These are phyloP conservation scores for Neospora caninum DNA, from an alignment of 169 alveolate genomes.

Conservation along the genomic window DNA sequence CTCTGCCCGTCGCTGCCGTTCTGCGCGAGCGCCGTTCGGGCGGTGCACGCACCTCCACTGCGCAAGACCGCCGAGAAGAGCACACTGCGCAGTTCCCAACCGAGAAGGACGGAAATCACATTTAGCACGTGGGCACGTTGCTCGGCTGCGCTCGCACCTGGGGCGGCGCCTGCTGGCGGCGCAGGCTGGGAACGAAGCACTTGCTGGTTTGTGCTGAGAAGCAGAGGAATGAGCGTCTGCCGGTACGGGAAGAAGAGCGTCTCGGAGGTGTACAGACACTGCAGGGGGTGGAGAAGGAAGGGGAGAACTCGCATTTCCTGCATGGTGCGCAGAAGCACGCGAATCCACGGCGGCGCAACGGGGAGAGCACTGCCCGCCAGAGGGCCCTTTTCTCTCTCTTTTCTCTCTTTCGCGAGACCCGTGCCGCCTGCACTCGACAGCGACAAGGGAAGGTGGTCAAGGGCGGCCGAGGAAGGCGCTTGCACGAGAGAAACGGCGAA, in stretches of 20 bases:
- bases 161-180: not conserved
- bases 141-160: conserved; percentile 41
- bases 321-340: conserved; percentile 26
- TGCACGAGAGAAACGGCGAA: not conserved
- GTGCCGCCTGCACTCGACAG: not conserved
- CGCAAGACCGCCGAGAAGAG: not conserved
- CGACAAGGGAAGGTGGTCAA: not conserved
- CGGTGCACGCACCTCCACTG: not conserved
- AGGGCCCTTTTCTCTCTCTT: not conserved
- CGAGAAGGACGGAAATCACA: conserved; percentile 28
- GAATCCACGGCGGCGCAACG: conserved; percentile 47
- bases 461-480: not conserved
- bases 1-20: not conserved
- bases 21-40: not conserved
- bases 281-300: conserved; percentile 46
- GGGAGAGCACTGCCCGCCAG: not conserved
- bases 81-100: conserved; percentile 52
- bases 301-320: conserved; percentile 51
- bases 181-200: conserved; percentile 44
- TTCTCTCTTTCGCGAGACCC: not conserved
- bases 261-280: conserved; percentile 44
- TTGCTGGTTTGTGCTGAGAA: conserved; percentile 56
- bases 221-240: conserved; percentile 36
- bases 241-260: conserved; percentile 40
- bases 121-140: conserved; percentile 52